Percentiles rank a stretch among this genome's conserved stretches.
Conservation (phyloP, 805 yeast species). For the Candida michaelii region DNA sequence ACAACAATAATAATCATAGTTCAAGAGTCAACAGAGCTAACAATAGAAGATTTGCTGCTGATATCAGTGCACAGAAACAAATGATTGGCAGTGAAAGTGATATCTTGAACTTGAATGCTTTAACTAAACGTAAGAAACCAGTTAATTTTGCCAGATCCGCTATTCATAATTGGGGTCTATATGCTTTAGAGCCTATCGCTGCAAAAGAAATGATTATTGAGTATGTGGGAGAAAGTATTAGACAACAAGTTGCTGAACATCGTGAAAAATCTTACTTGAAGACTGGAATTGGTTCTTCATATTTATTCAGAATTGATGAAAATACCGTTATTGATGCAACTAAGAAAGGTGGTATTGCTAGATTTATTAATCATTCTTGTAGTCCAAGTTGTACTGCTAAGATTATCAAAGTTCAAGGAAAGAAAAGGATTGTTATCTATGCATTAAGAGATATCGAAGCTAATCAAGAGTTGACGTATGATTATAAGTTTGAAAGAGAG, state of each 20-base stretch:
- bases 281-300: slow-evolving; percentile 94
- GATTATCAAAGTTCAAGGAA: slow-evolving; percentile 92
- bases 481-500: slow-evolving; percentile 92
- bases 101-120: slow-evolving; percentile 76
- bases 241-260: slow-evolving; percentile 92
- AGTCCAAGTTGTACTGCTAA: slow-evolving; percentile 97
- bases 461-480: slow-evolving; percentile 92
- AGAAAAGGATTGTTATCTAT: slow-evolving; percentile 89
- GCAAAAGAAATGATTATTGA: slow-evolving; percentile 97
- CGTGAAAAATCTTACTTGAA: slow-evolving; percentile 82
- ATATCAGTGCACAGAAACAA: slow-evolving; percentile 76
- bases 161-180: slow-evolving; percentile 97
- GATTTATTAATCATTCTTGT: slow-evolving; percentile 97
- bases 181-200: slow-evolving; percentile 93
- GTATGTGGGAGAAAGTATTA: slow-evolving; percentile 91
- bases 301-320: slow-evolving; percentile 88
- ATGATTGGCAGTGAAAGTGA: slow-evolving; percentile 81
- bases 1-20: slow-evolving; percentile 44
- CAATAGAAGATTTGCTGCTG: slow-evolving; percentile 86
- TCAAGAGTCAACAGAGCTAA: slow-evolving; percentile 85
- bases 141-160: slow-evolving; percentile 97
- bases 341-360: slow-evolving; percentile 93
- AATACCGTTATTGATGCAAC: slow-evolving; percentile 96
- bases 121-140: slow-evolving; percentile 87
- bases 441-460: slow-evolving; percentile 86